phyloP scores from a whole-genome alignment of 2,329 filamentous ascomycete species.

The Arthrocladium fulminans region DNA sequence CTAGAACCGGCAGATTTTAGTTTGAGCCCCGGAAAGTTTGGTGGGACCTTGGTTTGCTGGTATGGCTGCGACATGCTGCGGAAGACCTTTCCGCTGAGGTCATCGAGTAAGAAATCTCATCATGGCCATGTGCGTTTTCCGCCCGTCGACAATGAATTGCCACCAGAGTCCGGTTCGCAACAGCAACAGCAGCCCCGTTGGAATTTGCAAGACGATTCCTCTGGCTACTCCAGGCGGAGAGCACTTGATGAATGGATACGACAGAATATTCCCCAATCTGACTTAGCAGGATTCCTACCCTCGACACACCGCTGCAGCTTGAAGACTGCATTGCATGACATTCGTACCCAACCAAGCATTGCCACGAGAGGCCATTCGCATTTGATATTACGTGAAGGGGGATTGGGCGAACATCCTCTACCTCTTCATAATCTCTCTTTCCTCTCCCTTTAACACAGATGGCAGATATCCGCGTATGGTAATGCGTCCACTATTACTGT shows the following conservation, averaged over 20 bases:
- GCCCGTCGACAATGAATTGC: background rate
- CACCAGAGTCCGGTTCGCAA: background rate
- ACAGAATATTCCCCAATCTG: background rate
- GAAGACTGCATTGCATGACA: background rate
- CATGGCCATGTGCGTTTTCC: background rate
- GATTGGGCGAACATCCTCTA: background rate
- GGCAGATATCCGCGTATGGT: background rate
- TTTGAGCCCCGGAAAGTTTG: background rate
- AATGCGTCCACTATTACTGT: conserved; percentile 2
- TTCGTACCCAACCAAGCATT: conserved; percentile 2
- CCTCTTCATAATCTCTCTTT: background rate
- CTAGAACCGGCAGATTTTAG: background rate
- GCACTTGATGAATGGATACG: background rate
- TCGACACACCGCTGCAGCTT: background rate
- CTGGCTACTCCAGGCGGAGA: background rate
- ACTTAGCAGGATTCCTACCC: background rate
- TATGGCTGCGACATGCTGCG: too few species aligned
- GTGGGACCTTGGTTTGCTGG: background rate
- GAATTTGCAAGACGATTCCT: background rate
- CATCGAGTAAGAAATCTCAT: background rate
- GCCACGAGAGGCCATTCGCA: conserved; percentile 2
- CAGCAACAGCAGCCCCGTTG: background rate
- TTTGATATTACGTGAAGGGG: background rate
- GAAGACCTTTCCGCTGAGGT: background rate
- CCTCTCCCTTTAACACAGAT: background rate